These are phyloP conservation scores for Hypomontagnella submonticulosa DNA, from an alignment of 495 filamentous ascomycete species.

Conservation along the genomic window DNA sequence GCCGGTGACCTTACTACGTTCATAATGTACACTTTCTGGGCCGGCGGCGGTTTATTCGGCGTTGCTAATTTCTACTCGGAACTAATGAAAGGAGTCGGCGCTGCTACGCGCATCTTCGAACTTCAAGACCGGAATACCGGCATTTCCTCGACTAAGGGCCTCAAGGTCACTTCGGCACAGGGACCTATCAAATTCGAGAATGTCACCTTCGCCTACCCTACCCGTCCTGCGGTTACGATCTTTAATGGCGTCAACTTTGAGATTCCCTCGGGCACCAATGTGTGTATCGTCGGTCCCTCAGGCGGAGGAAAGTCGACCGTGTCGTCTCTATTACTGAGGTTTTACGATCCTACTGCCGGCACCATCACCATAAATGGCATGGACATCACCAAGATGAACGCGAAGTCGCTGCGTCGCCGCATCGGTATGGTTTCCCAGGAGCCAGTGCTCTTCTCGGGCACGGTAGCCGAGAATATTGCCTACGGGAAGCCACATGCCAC, in stretches of 20 bases:
- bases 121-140: slow-evolving; percentile 91
- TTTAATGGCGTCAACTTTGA: slow-evolving; percentile 90
- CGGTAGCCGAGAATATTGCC: slow-evolving; percentile 95
- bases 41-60: slow-evolving; percentile 89
- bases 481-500: slow-evolving; percentile 88
- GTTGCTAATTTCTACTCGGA: slow-evolving; percentile 97
- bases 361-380: slow-evolving; percentile 83
- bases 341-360: slow-evolving; percentile 86
- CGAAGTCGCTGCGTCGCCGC: slow-evolving; percentile 90
- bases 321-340: slow-evolving; percentile 84
- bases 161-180: slow-evolving; percentile 79
- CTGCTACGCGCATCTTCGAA: slow-evolving; percentile 93
- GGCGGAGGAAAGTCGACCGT: slow-evolving; percentile 97
- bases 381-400: slow-evolving; percentile 88
- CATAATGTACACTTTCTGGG: slow-evolving; percentile 97
- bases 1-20: slow-evolving; percentile 97
- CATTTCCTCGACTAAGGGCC: slow-evolving; percentile 84
- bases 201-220: slow-evolving; percentile 89
- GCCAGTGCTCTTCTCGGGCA: slow-evolving; percentile 94
- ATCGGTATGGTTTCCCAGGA: slow-evolving; percentile 97
- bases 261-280: slow-evolving; percentile 91
- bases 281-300: slow-evolving; percentile 95
- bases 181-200: slow-evolving; percentile 88
- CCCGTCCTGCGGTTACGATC: slow-evolving; percentile 87
- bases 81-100: slow-evolving; percentile 98